Evolutionary conservation across 306 rosid genomes (phyloP), one percentile per base, ranked within the genome.

Genomic region (Myrica gale): DNA sequence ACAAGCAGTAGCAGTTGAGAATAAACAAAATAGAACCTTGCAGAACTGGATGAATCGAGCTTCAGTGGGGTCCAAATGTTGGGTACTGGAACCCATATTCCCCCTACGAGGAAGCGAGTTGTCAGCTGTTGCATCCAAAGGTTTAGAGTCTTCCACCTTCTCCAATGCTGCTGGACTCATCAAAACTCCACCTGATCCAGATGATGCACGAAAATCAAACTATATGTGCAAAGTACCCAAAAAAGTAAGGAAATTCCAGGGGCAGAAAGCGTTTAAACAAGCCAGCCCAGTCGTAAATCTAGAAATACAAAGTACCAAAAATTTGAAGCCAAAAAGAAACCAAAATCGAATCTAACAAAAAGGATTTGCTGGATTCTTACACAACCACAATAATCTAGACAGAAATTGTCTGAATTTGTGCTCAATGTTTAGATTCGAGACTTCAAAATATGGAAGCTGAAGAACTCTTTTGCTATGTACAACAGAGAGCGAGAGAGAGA

Each of bases 11-110:
- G 7, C 78, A 66, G 19, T 21, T 2, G 9, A 76, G 72, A 1
- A 41, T 0, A 41, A 55, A 58, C 54, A 78, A 7, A 43, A 6
- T 0, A 21, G 41, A 16, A 93, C 98, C 98, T 94, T 88, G 84
- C 92, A 89, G 52, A 90, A 84, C 48, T 83, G 84, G 3, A 77
- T 47, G 80, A 93, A 91, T 71, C 97, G 84, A 78, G 88, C 70
- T n/a, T 68, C 81, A 6, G 79, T 71, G 12, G 84, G 84, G 76
- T 86, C 92, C 4, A 32, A 32, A 32, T 32, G 37, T 32, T 32
- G 37, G 37, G 3, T 32, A 32, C 37, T 32, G 3, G 37, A 32
- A 32, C 3, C 3, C 37, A 45, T 77, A 61, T 53, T 71, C 16
- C 74, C 71, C 21, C 81, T 82, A 17, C 73, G 72, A 0, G 79